Base-by-base conservation (phyloP, 306 rosid species). In the Trifolium pratense region DNA sequence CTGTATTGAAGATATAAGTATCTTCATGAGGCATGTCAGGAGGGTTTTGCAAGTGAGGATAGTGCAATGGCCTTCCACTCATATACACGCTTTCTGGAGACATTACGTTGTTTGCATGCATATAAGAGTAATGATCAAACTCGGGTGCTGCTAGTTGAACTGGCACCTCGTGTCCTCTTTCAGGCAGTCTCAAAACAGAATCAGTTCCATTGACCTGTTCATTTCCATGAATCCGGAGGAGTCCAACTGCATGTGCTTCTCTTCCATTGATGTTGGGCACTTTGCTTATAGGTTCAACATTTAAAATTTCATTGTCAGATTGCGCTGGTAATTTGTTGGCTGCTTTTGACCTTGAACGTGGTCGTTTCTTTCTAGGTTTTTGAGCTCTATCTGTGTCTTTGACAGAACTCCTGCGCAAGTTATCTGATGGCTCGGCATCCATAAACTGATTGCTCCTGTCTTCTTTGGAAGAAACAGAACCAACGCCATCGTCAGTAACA, bases 381-480 rank as follows among this genome's bases (percentile, higher is more conserved):
- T 73, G 82, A 69, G 46, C 68, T 71, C 57, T 79, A 80, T 85
- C 84, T 77, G 85, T 89, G 67, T 63, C 84, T 67, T 43, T 77
- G 70, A 72, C 67, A 80, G 66, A 62, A 36, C 65, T 75, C 78
- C 51, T 79, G 20, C 0, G 75, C 16, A 43, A 57, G 68, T 80
- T 83, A 75, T 77, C 86, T 36, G 86, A 84, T 43, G 89, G 86
- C 62, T 87, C 90, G 4, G 72, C 48, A 74, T 87, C 97, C 75
- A 69, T 53, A 17, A 17, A 70, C 55, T 74, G 96, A 66, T 53
- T 72, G 83, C 83, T 83, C 80, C 81, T 84, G 74, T 82, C 88
- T 45, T 86, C 98, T 79, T 84, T 91, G 56, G 96, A 91, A 71
- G 98, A 93, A 81, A 89, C 96, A 71, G 98, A 93, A 51, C 96